Percentiles rank a stretch among this genome's conserved stretches.
phyloP scores from a whole-genome alignment of 192 early-diverging fungal genomes.

The Chytriomyces sp. region DNA sequence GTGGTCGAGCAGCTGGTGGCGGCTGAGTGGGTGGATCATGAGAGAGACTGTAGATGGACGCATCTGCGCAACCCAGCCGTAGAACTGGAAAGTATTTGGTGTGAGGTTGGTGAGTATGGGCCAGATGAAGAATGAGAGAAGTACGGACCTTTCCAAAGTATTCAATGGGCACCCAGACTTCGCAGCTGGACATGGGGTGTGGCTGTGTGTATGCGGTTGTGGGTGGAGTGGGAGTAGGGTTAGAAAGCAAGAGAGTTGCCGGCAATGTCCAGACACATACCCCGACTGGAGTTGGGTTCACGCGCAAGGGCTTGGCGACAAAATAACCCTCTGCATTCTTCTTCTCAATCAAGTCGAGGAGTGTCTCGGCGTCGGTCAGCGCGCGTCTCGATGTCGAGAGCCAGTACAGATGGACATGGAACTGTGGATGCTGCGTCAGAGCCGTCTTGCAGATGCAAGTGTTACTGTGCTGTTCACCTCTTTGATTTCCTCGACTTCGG shows the following conservation, averaged over 20 bases:
- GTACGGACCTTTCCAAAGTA: conserved; percentile 60
- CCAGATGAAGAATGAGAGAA: conserved; percentile 14
- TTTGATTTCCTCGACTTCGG: conserved; percentile 24
- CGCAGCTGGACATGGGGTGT: conserved; percentile 65
- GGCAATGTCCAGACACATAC: conserved; percentile 41
- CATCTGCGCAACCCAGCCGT: conserved; percentile 61
- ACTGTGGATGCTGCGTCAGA: neutral
- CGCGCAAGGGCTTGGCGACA: conserved; percentile 53
- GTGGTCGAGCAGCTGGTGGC: conserved; percentile 59
- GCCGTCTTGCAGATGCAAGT: neutral
- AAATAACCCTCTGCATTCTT: conserved; percentile 58
- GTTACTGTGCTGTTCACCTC: conserved; percentile 10
- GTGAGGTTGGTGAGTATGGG: too few species aligned
- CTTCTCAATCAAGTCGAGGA: conserved; percentile 42
- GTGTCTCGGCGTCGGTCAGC: conserved; percentile 21
- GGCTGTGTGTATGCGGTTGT: conserved; percentile 51
- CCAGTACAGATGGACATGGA: conserved; percentile 74
- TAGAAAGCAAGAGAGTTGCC: neutral
- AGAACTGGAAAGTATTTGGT: conserved; percentile 22
- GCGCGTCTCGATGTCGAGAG: conserved; percentile 49
- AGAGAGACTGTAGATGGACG: conserved; percentile 53
- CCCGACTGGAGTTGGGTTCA: conserved; percentile 26
- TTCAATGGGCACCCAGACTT: conserved; percentile 69
- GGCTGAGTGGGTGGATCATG: conserved; percentile 69
- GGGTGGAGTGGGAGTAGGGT: neutral